A percentile compares a stretch with the other conserved stretches of the same genome.
Evolutionary conservation across 2,329 filamentous ascomycete species (phyloP).

Genomic region (Alternaria angustiovoidea): DNA sequence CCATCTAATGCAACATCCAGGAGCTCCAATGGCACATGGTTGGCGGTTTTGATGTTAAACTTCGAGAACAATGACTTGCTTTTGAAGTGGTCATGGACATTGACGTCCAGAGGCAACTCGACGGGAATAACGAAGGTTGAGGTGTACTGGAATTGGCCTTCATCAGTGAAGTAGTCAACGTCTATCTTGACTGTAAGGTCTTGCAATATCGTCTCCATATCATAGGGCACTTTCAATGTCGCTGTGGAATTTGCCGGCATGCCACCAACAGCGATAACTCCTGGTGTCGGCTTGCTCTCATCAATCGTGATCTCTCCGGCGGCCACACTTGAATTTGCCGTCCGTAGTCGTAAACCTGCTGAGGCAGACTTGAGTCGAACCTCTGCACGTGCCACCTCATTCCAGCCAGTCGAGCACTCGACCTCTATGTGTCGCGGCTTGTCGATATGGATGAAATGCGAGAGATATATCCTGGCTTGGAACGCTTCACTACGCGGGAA

Average conservation of each 20-base stretch:
- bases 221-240: constrained; percentile 78
- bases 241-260: constrained; percentile 59
- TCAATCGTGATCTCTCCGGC: constrained; percentile 54
- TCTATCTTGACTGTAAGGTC: constrained; percentile 80
- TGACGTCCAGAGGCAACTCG: constrained; percentile 85
- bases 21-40: constrained; percentile 75
- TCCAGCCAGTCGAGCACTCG: constrained; percentile 76
- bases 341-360: constrained; percentile 66
- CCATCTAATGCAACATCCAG: constrained; percentile 73
- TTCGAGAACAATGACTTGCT: constrained; percentile 81
- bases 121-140: constrained; percentile 72
- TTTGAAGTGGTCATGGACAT: constrained; percentile 96
- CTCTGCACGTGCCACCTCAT: constrained; percentile 63
- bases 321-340: constrained; percentile 58
- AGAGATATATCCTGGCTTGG: constrained; percentile 70
- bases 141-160: constrained; percentile 71
- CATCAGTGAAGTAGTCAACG: constrained; percentile 73
- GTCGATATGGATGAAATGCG: constrained; percentile 79
- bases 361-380: constrained; percentile 66
- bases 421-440: constrained; percentile 80
- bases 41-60: constrained; percentile 89
- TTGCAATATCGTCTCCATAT: constrained; percentile 76
- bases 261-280: constrained; percentile 55
- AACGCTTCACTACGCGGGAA: constrained; percentile 76
- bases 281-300: constrained; percentile 55